Evolutionary conservation across 192 early-diverging fungal genomes (phyloP), one percentile per base, ranked within the genome.

Genomic region (Gigaspora rosea): DNA sequence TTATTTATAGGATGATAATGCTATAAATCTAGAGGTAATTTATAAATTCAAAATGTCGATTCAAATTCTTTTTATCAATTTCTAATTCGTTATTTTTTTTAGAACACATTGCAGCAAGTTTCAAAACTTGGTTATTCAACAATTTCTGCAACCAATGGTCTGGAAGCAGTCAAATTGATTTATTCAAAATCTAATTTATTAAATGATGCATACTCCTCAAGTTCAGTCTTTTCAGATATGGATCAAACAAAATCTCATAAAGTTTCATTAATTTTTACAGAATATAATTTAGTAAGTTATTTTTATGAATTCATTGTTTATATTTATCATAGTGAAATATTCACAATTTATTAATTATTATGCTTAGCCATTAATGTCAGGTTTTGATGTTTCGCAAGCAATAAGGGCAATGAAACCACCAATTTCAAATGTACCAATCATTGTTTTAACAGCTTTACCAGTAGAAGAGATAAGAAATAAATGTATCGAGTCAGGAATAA

Each of bases 381-480:
- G 89, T n/a, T 81, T 81, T 66, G 87, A 88, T 32, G 81, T 85
- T 36, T 79, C 88, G 9, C 58, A 49, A 33, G 81, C 81, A 76
- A 88, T 90, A n/a, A 80, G 87, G 33, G n/a, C 78, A 4, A 84
- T 83, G 71, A 83, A 80, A 3, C 48, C 52, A 16, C 58, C 35
- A 0, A 58, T 69, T 20, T 79, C 78, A 9, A 70, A 78, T 1
- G 76, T 89, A 20, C 87, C 86, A 5, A 90, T 90, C 62, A 84
- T 90, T 76, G 89, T 86, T 0, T 76, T 90, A 20, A 89, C 89
- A 13, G 89, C 87, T 15, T 88, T 86, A 66, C 87, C 89, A 1
- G 75, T 87, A 10, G 64, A 78, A 15, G 88, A 85, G 63, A 82
- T 87, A 10, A 73, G 84, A 47, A 77, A 84, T 33, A 84, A 83